Percentiles rank a stretch among this genome's conserved stretches.
These are phyloP conservation scores for Gaertneriomyces sp. DNA, from an alignment of 192 early-diverging fungal genomes.

Conservation along the genomic window DNA sequence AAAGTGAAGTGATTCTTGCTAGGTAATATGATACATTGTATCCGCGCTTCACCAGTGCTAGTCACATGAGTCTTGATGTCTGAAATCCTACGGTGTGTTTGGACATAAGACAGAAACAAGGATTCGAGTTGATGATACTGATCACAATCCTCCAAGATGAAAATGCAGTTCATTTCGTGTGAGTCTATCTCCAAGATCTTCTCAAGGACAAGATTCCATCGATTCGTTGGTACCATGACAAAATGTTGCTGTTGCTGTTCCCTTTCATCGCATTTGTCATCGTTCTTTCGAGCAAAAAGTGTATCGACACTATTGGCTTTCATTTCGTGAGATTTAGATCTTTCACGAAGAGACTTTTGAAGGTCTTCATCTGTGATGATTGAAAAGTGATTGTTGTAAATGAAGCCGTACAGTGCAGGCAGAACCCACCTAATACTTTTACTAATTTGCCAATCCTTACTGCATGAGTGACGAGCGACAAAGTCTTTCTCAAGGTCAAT, in stretches of 20 bases:
- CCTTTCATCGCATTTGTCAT: background rate
- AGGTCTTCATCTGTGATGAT: background rate
- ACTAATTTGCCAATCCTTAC: background rate
- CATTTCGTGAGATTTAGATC: background rate
- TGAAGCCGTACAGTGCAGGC: constrained; percentile 3
- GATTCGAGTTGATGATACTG: background rate
- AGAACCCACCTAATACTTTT: background rate
- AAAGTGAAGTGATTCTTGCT: constrained; percentile 8
- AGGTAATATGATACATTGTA: constrained; percentile 10
- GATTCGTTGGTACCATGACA: background rate
- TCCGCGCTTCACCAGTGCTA: background rate
- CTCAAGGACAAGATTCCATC: no score
- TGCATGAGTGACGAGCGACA: background rate
- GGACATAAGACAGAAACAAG: constrained; percentile 5
- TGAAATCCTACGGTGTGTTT: constrained; percentile 1
- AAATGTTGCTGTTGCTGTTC: background rate
- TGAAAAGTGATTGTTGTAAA: constrained; percentile 15
- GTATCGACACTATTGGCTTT: background rate
- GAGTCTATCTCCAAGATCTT: background rate
- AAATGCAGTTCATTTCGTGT: background rate
- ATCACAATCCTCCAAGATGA: constrained; percentile 1
- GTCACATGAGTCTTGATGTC: background rate
- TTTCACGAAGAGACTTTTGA: constrained; percentile 5
- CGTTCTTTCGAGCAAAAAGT: background rate
- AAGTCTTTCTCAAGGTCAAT: constrained; percentile 10